phyloP scores from a whole-genome alignment of 805 yeast species.

The Kuraishia hungarica region DNA sequence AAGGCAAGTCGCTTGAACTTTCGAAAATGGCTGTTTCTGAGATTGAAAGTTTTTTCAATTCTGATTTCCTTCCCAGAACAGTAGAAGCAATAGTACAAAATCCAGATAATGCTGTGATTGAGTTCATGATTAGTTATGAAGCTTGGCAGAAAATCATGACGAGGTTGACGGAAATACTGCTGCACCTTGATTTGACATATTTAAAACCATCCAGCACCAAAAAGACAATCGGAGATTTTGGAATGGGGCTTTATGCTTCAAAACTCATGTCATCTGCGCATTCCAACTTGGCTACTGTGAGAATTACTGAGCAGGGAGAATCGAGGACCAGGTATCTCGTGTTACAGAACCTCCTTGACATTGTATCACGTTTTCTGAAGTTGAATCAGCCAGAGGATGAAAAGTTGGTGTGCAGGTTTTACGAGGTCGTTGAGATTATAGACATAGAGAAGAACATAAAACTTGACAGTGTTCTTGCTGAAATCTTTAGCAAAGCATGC shows the following conservation, averaged over 20 bases:
- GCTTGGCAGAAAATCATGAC: background rate
- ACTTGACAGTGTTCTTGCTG: background rate
- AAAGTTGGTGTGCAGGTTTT: background rate
- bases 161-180: background rate
- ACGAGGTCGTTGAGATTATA: background rate
- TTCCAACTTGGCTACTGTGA: background rate
- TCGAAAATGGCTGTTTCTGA: background rate
- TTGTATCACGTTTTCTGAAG: background rate
- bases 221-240: background rate
- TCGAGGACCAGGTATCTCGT: background rate
- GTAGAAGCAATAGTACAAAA: background rate
- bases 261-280: background rate
- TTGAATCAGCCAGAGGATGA: background rate
- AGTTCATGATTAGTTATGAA: background rate
- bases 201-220: background rate
- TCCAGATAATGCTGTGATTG: background rate
- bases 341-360: background rate
- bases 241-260: background rate
- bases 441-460: constrained; percentile 1
- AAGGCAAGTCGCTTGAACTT: background rate
- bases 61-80: background rate
- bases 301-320: background rate
- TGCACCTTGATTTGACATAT: constrained; percentile 1
- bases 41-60: background rate
- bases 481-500: background rate